phyloP scores from a whole-genome alignment of 2,329 filamentous ascomycete species.

The Teratosphaeria pseudoeucalypti region DNA sequence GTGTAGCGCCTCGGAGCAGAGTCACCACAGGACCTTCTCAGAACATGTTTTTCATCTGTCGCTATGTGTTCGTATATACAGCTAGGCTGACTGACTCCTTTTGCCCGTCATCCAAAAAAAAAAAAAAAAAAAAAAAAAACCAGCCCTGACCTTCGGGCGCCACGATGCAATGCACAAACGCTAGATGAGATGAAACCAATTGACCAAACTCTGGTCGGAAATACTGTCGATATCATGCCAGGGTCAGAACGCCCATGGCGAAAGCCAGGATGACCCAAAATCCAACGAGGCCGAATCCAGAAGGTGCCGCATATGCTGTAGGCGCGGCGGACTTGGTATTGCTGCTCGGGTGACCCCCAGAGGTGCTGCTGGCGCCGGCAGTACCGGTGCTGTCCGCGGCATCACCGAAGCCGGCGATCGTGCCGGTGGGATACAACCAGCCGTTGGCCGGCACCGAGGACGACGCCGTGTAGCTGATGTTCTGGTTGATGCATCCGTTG shows the following conservation, averaged over 20 bases:
- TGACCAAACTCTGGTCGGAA: neutral
- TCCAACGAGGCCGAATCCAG: neutral
- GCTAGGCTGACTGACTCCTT: neutral
- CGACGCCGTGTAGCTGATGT: slow-evolving; percentile 9
- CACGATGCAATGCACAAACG: neutral
- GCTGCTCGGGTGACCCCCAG: neutral
- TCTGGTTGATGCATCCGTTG: slow-evolving; percentile 11
- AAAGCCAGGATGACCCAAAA: neutral
- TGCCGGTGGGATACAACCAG: neutral
- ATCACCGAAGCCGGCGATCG: neutral
- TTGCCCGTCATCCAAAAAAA: neutral
- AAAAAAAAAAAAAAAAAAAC: neutral
- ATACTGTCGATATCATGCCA: neutral
- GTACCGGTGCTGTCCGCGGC: neutral
- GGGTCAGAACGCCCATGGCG: neutral
- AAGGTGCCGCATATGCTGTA: neutral
- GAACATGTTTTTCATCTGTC: neutral
- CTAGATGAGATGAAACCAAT: neutral
- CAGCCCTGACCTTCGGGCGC: neutral
- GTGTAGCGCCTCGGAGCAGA: too few relatives aligned
- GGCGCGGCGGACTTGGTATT: neutral
- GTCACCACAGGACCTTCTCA: neutral
- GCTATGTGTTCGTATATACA: neutral
- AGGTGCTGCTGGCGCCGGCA: neutral
- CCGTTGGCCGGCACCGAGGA: neutral